phyloP scores from a whole-genome alignment of 2,329 filamentous ascomycete genomes.

The Pseudocercospora fuligena region DNA sequence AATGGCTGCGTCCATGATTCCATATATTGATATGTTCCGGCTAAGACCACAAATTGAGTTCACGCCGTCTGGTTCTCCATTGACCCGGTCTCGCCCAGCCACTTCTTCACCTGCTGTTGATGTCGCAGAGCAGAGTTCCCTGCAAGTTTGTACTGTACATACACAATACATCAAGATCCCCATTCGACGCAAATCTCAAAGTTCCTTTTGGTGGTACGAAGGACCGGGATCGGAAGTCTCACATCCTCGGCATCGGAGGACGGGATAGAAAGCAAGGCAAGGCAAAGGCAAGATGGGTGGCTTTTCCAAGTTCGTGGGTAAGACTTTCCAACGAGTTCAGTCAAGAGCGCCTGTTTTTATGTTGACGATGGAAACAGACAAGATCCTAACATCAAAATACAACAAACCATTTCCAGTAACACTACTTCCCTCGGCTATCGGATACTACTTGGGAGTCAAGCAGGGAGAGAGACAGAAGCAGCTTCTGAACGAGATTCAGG shows the following conservation, averaged over 20 bases:
- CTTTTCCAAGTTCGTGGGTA: slow-evolving; percentile 30
- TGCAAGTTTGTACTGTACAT: neutral
- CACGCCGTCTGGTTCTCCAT: neutral
- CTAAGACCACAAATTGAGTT: neutral
- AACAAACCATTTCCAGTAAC: slow-evolving; percentile 42
- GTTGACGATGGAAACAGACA: slow-evolving; percentile 27
- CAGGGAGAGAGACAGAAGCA: slow-evolving; percentile 39
- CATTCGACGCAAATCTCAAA: too few relatives aligned
- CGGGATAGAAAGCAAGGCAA: neutral
- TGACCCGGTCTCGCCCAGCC: neutral
- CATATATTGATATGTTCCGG: neutral
- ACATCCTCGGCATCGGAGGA: too few relatives aligned
- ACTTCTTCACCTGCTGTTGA: neutral
- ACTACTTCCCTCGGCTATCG: slow-evolving; percentile 38
- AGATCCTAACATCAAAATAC: slow-evolving; percentile 39
- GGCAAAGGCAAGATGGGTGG: slow-evolving; percentile 10
- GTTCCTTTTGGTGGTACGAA: too few relatives aligned
- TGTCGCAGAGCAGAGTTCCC: neutral
- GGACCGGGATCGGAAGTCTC: neutral
- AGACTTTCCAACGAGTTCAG: neutral
- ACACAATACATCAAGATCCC: neutral
- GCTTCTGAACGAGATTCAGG: slow-evolving; percentile 36
- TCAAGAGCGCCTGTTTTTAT: neutral
- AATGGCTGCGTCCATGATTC: neutral
- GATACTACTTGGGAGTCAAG: slow-evolving; percentile 38